Evolutionary conservation across 176 grass and related monocot genomes (phyloP).

Genomic region (Bonia amplexicaulis): DNA sequence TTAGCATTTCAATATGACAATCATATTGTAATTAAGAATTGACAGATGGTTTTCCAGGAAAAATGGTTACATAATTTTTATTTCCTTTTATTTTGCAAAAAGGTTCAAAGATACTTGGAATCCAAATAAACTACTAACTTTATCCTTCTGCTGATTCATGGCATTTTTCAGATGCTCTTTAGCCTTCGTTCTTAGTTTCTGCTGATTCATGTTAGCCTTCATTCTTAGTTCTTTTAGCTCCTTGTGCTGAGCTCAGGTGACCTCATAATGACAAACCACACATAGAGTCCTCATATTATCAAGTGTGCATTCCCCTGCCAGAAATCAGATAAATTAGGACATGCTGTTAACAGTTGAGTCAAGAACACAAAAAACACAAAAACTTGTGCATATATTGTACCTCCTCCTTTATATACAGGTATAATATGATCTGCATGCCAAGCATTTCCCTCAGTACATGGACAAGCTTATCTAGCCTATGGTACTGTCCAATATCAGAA

Average conservation of each 20-base stretch:
- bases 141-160: slow-evolving; percentile 52
- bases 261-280: slow-evolving; percentile 72
- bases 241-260: slow-evolving; percentile 52
- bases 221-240: slow-evolving; percentile 48
- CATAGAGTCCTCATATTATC: slow-evolving; percentile 97
- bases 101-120: background rate
- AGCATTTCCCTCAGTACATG: slow-evolving; percentile 68
- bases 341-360: background rate
- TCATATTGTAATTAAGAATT: background rate
- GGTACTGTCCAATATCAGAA: background rate
- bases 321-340: slow-evolving; percentile 30
- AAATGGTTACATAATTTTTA: background rate
- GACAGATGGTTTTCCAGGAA: background rate
- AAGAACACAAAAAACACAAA: slow-evolving; percentile 7
- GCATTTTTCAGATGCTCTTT: slow-evolving; percentile 67
- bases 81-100: background rate
- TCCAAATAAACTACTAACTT: slow-evolving; percentile 41
- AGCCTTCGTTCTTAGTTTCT: background rate
- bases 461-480: slow-evolving; percentile 66
- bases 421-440: slow-evolving; percentile 94
- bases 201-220: slow-evolving; percentile 17
- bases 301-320: slow-evolving; percentile 74
- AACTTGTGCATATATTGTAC: slow-evolving; percentile 27
- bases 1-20: background rate
- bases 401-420: slow-evolving; percentile 89